These are phyloP conservation scores for Monilinia aucupariae DNA, from an alignment of 2,329 filamentous ascomycete genomes.

Conservation along the genomic window DNA sequence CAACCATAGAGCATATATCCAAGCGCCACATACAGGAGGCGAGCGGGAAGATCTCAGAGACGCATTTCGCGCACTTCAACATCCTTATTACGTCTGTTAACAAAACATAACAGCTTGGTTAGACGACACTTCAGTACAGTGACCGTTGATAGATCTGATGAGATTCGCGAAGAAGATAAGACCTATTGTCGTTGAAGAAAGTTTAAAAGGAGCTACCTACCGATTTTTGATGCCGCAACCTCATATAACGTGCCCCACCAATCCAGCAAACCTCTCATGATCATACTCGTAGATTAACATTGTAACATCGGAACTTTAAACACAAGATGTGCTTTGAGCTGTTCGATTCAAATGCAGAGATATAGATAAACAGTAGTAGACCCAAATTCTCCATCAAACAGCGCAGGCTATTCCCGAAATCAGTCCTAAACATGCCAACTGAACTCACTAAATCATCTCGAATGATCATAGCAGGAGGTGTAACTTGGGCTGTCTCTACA, in stretches of 20 bases:
- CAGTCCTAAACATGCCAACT: constrained; percentile 7
- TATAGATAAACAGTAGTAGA: background rate
- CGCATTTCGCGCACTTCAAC: constrained; percentile 39
- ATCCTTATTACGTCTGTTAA: constrained; percentile 36
- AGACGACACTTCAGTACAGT: constrained; percentile 35
- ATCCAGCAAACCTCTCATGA: background rate
- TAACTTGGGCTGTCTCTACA: constrained; percentile 41
- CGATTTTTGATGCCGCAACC: constrained; percentile 3
- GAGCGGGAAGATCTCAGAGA: constrained; percentile 36
- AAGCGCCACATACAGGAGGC: constrained; percentile 34
- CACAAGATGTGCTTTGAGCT: background rate
- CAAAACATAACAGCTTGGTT: constrained; percentile 35
- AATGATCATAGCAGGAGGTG: constrained; percentile 41
- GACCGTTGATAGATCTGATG: constrained; percentile 35
- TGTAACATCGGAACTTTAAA: background rate
- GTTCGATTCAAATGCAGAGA: background rate
- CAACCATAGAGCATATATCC: constrained; percentile 40
- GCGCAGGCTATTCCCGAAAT: background rate
- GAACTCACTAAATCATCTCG: constrained; percentile 11
- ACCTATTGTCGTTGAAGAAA: constrained; percentile 17
- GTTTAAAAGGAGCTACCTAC: constrained; percentile 16
- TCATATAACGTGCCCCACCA: background rate
- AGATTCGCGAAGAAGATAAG: constrained; percentile 36
- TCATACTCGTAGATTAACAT: background rate
- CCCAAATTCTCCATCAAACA: background rate